phyloP scores from a whole-genome alignment of 768 basidiomycete species.

The Rhodotorula babjevae region DNA sequence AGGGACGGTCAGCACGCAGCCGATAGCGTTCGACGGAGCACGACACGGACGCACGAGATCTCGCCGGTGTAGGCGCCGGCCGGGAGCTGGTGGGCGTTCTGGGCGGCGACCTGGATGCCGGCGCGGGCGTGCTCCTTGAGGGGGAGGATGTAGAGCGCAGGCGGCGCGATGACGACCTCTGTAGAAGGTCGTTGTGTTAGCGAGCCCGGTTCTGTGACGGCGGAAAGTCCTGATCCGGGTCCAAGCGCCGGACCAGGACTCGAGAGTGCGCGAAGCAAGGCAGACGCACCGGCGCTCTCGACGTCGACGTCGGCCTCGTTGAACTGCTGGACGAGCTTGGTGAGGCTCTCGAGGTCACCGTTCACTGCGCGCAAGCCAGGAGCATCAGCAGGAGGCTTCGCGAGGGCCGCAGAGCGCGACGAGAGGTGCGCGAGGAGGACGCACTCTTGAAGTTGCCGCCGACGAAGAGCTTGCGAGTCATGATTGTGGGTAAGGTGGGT shows the following conservation, averaged over 20 bases:
- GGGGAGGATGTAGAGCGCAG: conserved; percentile 77
- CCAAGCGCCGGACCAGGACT: conserved; percentile 24
- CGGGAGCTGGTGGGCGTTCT: conserved; percentile 80
- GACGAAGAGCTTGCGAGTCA: conserved; percentile 32
- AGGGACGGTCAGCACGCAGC: too few relatives aligned
- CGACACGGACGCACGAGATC: conserved; percentile 75
- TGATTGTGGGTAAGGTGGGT: background rate
- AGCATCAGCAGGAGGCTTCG: too few relatives aligned
- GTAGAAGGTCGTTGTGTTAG: conserved; percentile 3
- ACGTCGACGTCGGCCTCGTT: conserved; percentile 73
- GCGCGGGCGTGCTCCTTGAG: conserved; percentile 55
- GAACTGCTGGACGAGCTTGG: conserved; percentile 61
- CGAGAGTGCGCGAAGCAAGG: background rate
- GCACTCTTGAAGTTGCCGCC: conserved; percentile 69
- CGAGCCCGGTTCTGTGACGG: too few relatives aligned
- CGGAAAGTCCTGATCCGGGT: too few relatives aligned
- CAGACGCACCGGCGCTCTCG: conserved; percentile 7
- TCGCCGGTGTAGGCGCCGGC: conserved; percentile 95
- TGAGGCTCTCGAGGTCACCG: conserved; percentile 61
- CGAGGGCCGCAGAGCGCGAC: too few relatives aligned
- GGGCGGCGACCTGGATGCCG: conserved; percentile 75
- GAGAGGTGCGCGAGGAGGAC: too few relatives aligned
- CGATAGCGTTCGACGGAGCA: too few relatives aligned
- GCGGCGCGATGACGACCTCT: conserved; percentile 94
- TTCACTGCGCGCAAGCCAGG: conserved; percentile 69